A percentile compares a stretch with the other conserved stretches of the same genome.
Conservation (phyloP, 176 grass and related monocot species). For the Oryza brachyantha region DNA sequence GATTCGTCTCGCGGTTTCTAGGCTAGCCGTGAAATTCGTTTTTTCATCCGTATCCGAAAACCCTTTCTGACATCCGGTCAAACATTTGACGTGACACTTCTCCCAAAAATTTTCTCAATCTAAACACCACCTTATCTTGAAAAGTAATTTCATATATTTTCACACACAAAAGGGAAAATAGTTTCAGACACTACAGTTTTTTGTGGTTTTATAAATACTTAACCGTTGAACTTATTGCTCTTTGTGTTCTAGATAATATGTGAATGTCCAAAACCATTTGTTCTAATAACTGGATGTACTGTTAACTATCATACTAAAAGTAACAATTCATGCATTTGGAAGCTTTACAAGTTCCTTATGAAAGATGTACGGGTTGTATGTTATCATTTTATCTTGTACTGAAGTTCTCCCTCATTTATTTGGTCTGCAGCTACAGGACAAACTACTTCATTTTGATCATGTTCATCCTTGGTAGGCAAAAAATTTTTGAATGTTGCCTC, state of each 20-base stretch:
- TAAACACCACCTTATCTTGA: too few species aligned
- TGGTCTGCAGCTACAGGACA: constrained; percentile 79
- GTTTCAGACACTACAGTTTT: background rate
- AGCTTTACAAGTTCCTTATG: background rate
- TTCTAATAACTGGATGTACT: background rate
- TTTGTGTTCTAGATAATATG: background rate
- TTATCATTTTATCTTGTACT: background rate
- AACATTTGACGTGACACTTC: too few species aligned
- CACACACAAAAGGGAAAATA: too few species aligned
- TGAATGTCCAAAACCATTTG: background rate
- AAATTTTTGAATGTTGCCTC: constrained; percentile 21
- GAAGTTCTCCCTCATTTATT: constrained; percentile 1
- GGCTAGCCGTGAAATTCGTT: too few species aligned
- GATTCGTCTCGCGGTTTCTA: too few species aligned
- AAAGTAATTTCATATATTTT: background rate
- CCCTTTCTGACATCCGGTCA: too few species aligned
- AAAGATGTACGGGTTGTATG: background rate
- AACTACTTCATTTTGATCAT: constrained; percentile 77
- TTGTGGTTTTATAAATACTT: background rate
- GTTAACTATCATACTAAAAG: background rate
- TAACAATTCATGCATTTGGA: background rate
- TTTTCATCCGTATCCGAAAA: too few species aligned
- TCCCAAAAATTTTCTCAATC: too few species aligned
- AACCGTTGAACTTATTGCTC: background rate
- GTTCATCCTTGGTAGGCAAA: constrained; percentile 70